Evolutionary conservation across 2,329 filamentous ascomycete genomes (phyloP).

Genomic region (Pseudocercospora cruenta): DNA sequence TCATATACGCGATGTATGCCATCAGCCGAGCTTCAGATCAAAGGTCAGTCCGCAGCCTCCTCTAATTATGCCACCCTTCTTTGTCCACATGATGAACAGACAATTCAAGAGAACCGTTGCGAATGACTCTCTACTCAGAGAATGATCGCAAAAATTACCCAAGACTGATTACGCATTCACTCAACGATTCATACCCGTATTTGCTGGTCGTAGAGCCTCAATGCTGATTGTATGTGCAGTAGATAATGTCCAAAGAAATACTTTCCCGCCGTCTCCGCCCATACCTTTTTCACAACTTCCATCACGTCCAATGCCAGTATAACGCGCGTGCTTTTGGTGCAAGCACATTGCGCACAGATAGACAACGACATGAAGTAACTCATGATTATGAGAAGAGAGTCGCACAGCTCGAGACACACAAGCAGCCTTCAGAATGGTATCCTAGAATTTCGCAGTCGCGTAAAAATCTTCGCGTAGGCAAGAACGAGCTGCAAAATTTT

Average conservation of each 20-base stretch:
- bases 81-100: constrained; percentile 27
- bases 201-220: neutral
- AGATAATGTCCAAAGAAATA: constrained; percentile 44
- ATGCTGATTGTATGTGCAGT: constrained; percentile 24
- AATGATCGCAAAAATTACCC: constrained; percentile 54
- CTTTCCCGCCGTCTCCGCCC: constrained; percentile 57
- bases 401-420: constrained; percentile 56
- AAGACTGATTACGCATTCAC: constrained; percentile 4
- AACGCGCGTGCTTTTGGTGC: constrained; percentile 55
- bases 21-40: constrained; percentile 4
- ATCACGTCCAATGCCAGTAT: constrained; percentile 21
- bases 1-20: neutral
- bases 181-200: neutral
- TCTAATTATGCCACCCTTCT: neutral
- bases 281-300: constrained; percentile 50
- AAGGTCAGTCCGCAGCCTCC: constrained; percentile 13
- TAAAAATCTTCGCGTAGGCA: constrained; percentile 26
- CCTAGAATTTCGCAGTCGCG: constrained; percentile 49
- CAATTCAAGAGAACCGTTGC: constrained; percentile 66
- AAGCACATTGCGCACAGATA: neutral
- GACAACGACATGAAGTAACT: constrained; percentile 25
- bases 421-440: constrained; percentile 58
- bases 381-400: constrained; percentile 56
- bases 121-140: constrained; percentile 59
- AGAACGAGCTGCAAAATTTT: constrained; percentile 4